These are phyloP conservation scores for Aspergillus quadrilineatus DNA, from an alignment of 2,329 filamentous ascomycete species.

Conservation along the genomic window DNA sequence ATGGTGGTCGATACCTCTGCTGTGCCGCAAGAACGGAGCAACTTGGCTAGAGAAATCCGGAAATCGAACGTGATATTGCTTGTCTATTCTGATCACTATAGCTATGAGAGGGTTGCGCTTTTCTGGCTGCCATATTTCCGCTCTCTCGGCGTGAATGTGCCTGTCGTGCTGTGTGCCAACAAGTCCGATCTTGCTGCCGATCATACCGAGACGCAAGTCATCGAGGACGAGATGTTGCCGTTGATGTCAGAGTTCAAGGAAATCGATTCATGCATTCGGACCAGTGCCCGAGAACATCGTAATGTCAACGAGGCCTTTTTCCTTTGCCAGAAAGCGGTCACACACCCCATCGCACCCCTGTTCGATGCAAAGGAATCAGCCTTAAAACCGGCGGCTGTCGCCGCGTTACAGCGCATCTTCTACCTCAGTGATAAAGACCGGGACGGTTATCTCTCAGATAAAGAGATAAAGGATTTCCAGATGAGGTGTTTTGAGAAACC, in stretches of 20 bases:
- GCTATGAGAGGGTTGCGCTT: slow-evolving; percentile 92
- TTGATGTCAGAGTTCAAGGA: slow-evolving; percentile 99
- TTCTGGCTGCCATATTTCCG: slow-evolving; percentile 99
- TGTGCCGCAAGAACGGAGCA: slow-evolving; percentile 86
- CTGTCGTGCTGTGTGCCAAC: slow-evolving; percentile 94
- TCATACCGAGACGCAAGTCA: slow-evolving; percentile 75
- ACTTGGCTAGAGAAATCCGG: slow-evolving; percentile 86
- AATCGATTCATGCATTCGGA: slow-evolving; percentile 95
- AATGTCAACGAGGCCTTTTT: slow-evolving; percentile 98
- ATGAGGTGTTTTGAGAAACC: slow-evolving; percentile 88
- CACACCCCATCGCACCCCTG: slow-evolving; percentile 90
- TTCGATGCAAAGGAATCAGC: slow-evolving; percentile 92
- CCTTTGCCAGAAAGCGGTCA: slow-evolving; percentile 96
- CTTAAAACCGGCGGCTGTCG: slow-evolving; percentile 84
- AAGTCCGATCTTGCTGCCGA: slow-evolving; percentile 85
- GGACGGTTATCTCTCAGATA: slow-evolving; percentile 85
- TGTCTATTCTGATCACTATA: slow-evolving; percentile 98
- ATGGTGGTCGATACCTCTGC: slow-evolving; percentile 93
- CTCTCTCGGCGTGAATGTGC: slow-evolving; percentile 96
- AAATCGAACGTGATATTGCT: slow-evolving; percentile 96
- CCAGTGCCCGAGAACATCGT: slow-evolving; percentile 84
- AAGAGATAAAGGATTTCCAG: slow-evolving; percentile 89
- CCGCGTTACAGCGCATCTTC: slow-evolving; percentile 85
- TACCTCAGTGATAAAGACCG: slow-evolving; percentile 96
- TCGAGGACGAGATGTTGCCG: slow-evolving; percentile 96